Conservation (phyloP, 2,329 filamentous ascomycete species). For the Apiospora phragmitis region DNA sequence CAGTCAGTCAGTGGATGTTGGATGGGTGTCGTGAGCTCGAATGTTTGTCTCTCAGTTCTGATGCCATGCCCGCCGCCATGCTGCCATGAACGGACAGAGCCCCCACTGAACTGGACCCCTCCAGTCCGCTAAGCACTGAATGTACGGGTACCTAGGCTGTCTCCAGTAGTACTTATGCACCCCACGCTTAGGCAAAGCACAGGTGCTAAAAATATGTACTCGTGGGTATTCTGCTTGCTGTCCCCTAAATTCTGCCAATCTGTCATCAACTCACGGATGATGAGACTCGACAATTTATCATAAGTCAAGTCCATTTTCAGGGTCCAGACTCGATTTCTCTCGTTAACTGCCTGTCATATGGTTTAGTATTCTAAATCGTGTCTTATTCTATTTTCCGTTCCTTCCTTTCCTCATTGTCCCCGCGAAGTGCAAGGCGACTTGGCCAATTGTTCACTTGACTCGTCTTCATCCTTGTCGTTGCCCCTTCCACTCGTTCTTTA, state of each 20-base stretch:
- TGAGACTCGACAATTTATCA: background rate
- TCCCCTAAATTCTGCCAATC: constrained; percentile 10
- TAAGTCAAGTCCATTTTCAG: background rate
- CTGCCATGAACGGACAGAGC: background rate
- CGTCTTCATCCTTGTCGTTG: background rate
- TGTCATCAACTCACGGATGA: constrained; percentile 8
- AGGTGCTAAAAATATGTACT: background rate
- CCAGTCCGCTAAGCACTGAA: background rate
- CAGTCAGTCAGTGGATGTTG: too few species aligned
- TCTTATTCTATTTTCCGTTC: background rate
- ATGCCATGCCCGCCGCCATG: background rate
- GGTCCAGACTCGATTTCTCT: background rate
- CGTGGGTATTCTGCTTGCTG: background rate
- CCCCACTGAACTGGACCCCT: background rate
- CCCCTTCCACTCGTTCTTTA: background rate
- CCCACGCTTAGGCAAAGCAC: background rate
- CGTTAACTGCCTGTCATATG: background rate
- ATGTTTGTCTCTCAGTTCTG: background rate
- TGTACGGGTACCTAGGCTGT: background rate
- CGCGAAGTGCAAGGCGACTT: background rate
- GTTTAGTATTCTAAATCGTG: background rate
- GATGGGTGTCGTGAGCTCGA: background rate
- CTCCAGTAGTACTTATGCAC: background rate
- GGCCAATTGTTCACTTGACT: background rate
- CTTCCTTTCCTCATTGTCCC: background rate